These are phyloP conservation scores for Dactylellina drechsleri DNA, from an alignment of 2,329 filamentous ascomycete genomes.

Conservation along the genomic window DNA sequence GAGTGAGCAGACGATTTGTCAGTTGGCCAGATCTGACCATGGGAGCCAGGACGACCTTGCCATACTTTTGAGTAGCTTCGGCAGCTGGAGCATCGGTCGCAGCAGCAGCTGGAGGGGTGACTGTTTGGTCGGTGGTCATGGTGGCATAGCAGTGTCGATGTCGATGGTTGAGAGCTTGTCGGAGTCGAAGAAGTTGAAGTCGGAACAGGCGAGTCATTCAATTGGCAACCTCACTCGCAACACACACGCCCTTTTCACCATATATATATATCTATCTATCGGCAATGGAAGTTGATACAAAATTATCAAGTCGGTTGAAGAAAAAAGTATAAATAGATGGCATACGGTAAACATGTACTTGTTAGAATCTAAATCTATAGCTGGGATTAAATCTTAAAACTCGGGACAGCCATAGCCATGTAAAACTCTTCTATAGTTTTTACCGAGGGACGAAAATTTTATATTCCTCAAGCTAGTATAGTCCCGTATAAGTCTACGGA, in stretches of 20 bases:
- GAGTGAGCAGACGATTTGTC: constrained; percentile 84
- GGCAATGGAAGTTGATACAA: too few relatives aligned
- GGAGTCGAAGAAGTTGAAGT: constrained; percentile 17
- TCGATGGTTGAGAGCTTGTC: constrained; percentile 29
- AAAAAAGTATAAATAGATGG: too few relatives aligned
- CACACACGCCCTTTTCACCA: too few relatives aligned
- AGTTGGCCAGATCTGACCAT: constrained; percentile 99
- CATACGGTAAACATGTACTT: too few relatives aligned
- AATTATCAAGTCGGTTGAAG: too few relatives aligned
- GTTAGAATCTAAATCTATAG: too few relatives aligned
- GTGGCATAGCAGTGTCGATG: constrained; percentile 42
- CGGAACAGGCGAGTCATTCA: constrained; percentile 19
- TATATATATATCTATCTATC: too few relatives aligned
- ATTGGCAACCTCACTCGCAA: too few relatives aligned
- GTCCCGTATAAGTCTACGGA: background rate
- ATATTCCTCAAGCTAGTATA: too few relatives aligned
- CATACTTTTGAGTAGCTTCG: constrained; percentile 14
- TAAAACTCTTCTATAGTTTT: background rate
- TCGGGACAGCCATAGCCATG: background rate
- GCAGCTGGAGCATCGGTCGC: background rate
- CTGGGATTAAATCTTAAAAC: too few relatives aligned
- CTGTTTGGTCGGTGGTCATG: constrained; percentile 45
- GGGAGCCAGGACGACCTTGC: constrained; percentile 78
- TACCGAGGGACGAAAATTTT: background rate
- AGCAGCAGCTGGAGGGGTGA: background rate